Percentiles rank a stretch among this genome's conserved stretches.
phyloP scores from a whole-genome alignment of 805 yeast species.

The Starmera amethionina region DNA sequence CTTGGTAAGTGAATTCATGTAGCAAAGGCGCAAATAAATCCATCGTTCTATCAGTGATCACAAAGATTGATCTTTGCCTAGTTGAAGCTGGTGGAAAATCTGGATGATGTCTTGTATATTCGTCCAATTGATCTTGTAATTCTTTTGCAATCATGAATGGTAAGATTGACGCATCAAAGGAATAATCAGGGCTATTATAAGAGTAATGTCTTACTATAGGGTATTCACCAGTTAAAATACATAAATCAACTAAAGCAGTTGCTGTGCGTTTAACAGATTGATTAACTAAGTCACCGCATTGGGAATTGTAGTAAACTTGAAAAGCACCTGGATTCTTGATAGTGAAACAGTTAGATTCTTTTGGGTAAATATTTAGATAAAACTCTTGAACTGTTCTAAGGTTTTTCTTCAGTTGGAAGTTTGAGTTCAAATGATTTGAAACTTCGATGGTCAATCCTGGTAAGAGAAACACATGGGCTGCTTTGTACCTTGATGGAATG shows the following conservation, averaged over 20 bases:
- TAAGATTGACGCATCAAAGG: conserved; percentile 45
- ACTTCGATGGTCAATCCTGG: conserved; percentile 40
- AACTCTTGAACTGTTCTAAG: conserved; percentile 28
- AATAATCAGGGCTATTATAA: conserved; percentile 36
- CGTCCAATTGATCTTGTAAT: conserved; percentile 64
- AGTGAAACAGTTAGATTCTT: conserved; percentile 65
- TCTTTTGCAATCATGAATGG: conserved; percentile 64
- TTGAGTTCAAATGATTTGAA: conserved; percentile 18
- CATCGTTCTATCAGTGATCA: conserved; percentile 75
- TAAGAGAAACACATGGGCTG: conserved; percentile 62
- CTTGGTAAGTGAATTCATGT: conserved; percentile 88
- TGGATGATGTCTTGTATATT: conserved; percentile 59
- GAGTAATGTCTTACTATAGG: conserved; percentile 75
- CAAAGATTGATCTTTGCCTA: conserved; percentile 62
- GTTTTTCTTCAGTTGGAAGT: conserved; percentile 19
- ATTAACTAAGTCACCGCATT: conserved; percentile 52
- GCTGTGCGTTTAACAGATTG: conserved; percentile 52
- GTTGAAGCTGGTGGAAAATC: conserved; percentile 51
- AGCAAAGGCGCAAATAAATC: conserved; percentile 77
- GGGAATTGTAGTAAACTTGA: conserved; percentile 60
- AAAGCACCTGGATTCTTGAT: conserved; percentile 53
- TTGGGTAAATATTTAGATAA: conserved; percentile 46
- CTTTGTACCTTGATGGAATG: conserved; percentile 61
- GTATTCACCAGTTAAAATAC: conserved; percentile 76
- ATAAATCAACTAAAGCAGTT: conserved; percentile 54